Percentiles rank a stretch among this genome's conserved stretches.
Evolutionary conservation across 1,284 basidiomycete species (phyloP).

Genomic region (Puccinia polysora): DNA sequence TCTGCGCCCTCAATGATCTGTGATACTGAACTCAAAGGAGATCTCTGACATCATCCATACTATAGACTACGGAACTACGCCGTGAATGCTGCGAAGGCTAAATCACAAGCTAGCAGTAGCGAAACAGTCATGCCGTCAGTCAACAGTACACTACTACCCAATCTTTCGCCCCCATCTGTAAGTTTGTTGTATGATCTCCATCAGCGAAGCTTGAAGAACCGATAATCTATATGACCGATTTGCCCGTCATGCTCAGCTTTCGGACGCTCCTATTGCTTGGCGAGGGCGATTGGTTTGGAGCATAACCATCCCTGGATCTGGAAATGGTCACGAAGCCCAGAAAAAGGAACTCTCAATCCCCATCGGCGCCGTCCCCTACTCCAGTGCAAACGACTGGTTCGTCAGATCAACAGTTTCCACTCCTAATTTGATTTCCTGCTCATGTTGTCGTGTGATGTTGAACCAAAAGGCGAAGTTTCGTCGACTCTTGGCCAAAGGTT

Average conservation of each 20-base stretch:
- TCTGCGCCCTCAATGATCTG: background rate
- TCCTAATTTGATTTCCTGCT: too few species aligned
- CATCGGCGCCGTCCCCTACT: background rate
- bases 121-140: background rate
- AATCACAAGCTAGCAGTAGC: background rate
- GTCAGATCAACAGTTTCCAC: too few species aligned
- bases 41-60: background rate
- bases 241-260: background rate
- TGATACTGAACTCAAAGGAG: background rate
- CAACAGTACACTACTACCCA: background rate
- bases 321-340: background rate
- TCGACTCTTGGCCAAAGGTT: constrained; percentile 15
- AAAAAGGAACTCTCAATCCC: constrained; percentile 12
- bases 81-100: background rate
- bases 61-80: constrained; percentile 10
- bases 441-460: background rate
- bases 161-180: background rate
- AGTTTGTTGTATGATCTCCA: background rate
- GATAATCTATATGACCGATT: background rate
- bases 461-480: background rate
- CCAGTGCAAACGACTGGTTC: too few species aligned
- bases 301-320: background rate
- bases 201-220: too few species aligned
- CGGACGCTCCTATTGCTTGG: constrained; percentile 21
- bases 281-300: constrained; percentile 21